Evolutionary conservation across 2,329 filamentous ascomycete genomes (phyloP).

Genomic region (Acrocalymma vagum): DNA sequence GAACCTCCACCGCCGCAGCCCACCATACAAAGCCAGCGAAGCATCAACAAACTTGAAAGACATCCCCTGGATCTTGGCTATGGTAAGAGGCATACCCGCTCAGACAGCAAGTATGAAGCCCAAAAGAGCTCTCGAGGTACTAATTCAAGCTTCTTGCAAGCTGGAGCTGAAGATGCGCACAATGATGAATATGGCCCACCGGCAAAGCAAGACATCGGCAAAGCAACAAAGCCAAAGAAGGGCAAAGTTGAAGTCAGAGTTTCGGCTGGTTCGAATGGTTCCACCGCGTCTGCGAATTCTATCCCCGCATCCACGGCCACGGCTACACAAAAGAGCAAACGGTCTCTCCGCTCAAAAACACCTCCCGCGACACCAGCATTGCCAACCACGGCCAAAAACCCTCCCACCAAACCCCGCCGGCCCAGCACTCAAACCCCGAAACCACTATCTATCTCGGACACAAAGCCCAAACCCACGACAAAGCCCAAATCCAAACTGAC

Average conservation of each 20-base stretch:
- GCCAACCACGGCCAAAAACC: not conserved
- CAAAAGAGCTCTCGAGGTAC: not conserved
- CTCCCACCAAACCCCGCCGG: not conserved
- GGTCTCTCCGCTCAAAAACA: no score
- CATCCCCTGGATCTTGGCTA: constrained; percentile 13
- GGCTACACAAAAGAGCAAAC: no score
- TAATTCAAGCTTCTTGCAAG: constrained; percentile 1
- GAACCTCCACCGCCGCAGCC: not conserved
- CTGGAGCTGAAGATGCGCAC: not conserved
- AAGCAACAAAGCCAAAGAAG: no score
- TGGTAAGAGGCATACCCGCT: constrained; percentile 17
- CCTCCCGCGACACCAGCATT: no score
- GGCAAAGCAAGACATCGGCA: no score
- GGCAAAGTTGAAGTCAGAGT: no score
- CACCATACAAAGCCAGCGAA: not conserved
- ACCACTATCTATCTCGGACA: no score
- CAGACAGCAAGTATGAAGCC: constrained; percentile 7
- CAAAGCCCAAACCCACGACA: not conserved
- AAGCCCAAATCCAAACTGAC: not conserved
- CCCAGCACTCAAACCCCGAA: not conserved
- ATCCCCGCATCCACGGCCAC: no score
- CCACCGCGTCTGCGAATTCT: no score
- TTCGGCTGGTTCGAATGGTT: no score
- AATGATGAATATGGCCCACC: no score
- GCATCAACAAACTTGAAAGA: not conserved